These are phyloP conservation scores for Zygoascus flipseniorum DNA, from an alignment of 805 yeast species.

Conservation along the genomic window DNA sequence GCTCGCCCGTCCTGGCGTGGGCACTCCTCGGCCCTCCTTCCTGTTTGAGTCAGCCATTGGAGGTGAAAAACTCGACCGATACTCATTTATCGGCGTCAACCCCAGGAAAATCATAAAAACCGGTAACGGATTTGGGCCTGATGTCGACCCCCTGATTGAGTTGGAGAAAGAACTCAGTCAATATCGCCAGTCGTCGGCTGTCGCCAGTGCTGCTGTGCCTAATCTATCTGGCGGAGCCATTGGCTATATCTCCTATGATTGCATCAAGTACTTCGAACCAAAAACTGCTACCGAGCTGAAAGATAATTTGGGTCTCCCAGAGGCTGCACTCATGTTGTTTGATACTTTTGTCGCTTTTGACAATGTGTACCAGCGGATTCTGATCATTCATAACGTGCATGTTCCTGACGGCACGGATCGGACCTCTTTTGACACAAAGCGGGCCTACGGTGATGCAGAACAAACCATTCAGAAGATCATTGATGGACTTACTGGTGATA, in stretches of 20 bases:
- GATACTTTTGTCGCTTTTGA: constrained; percentile 89
- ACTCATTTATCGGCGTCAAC: constrained; percentile 79
- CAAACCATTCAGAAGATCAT: constrained; percentile 42
- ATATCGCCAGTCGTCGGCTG: constrained; percentile 51
- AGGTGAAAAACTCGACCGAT: constrained; percentile 84
- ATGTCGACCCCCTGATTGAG: constrained; percentile 70
- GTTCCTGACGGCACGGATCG: constrained; percentile 21
- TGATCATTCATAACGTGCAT: constrained; percentile 73
- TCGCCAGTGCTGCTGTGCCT: constrained; percentile 37
- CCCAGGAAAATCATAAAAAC: constrained; percentile 80
- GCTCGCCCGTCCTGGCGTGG: constrained; percentile 44
- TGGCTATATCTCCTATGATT: constrained; percentile 93
- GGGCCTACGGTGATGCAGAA: constrained; percentile 44
- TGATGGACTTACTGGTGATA: constrained; percentile 26
- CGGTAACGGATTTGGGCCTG: constrained; percentile 56
- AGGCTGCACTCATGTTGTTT: constrained; percentile 83
- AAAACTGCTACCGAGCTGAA: constrained; percentile 64
- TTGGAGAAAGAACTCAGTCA: constrained; percentile 66
- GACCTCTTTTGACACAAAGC: constrained; percentile 11
- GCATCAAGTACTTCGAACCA: constrained; percentile 96
- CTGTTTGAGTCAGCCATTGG: constrained; percentile 82
- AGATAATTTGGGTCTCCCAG: constrained; percentile 82
- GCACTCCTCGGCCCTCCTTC: constrained; percentile 52
- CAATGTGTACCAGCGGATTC: constrained; percentile 88
- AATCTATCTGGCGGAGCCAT: constrained; percentile 95